Percentiles rank a stretch among this genome's conserved stretches.
Evolutionary conservation across 257 asterid genomes (phyloP).

Genomic region (Fraxinus cuspidata): DNA sequence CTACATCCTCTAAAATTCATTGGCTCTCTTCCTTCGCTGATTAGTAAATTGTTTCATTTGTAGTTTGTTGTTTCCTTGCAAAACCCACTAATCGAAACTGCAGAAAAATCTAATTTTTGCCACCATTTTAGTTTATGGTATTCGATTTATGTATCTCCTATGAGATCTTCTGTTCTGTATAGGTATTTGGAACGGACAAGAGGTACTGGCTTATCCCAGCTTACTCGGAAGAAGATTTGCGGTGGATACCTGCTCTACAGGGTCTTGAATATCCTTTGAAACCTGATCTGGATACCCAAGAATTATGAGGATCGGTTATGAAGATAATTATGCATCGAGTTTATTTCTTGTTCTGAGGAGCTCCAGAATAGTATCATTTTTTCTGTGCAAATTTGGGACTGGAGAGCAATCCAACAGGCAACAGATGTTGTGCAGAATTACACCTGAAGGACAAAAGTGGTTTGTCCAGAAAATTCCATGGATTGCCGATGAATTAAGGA

Average conservation of each 20-base stretch:
- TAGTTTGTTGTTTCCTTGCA: not conserved
- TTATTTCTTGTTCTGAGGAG: constrained; percentile 12
- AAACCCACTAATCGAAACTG: not conserved
- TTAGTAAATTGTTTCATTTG: not conserved
- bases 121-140: not conserved
- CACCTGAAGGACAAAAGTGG: not conserved
- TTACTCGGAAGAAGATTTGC: constrained; percentile 68
- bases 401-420: constrained; percentile 6
- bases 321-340: not conserved
- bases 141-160: constrained; percentile 3
- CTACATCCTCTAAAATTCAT: not conserved
- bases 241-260: constrained; percentile 70
- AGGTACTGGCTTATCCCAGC: constrained; percentile 69
- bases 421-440: constrained; percentile 23
- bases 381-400: constrained; percentile 4
- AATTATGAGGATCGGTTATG: constrained; percentile 35
- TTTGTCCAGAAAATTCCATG: constrained; percentile 27
- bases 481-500: constrained; percentile 18
- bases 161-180: constrained; percentile 3
- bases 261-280: constrained; percentile 78
- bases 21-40: not conserved
- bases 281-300: constrained; percentile 63
- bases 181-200: constrained; percentile 73
- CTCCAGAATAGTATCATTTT: constrained; percentile 17
- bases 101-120: not conserved